Evolutionary conservation across 2,329 filamentous ascomycete species (phyloP).

Genomic region (Curvularia hawaiiensis): DNA sequence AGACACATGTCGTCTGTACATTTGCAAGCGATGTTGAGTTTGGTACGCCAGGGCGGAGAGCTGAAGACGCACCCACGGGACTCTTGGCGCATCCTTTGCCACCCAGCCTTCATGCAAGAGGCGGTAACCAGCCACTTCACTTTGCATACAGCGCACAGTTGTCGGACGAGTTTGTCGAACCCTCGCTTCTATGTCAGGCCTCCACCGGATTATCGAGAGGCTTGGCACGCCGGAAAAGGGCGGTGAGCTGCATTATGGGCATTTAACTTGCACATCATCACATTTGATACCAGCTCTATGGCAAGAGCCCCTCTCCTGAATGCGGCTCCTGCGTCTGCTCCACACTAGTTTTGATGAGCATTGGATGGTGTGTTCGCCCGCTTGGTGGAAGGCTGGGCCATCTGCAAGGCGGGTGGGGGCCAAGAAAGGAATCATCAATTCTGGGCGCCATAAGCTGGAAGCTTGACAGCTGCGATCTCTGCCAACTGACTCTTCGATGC

Average conservation of each 20-base stretch:
- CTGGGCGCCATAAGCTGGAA: conserved; percentile 11
- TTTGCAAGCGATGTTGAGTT: not conserved
- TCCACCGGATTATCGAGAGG: not conserved
- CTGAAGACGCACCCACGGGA: not conserved
- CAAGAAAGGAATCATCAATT: conserved; percentile 3
- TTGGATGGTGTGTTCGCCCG: conserved; percentile 20
- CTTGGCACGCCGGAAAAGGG: conserved; percentile 25
- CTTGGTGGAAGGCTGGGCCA: conserved; percentile 26
- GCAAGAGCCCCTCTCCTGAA: conserved; percentile 10
- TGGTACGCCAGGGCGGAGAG: not conserved
- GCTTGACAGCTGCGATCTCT: not conserved
- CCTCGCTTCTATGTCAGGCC: not conserved
- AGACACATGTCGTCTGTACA: too few species aligned
- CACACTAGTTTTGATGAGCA: conserved; percentile 23
- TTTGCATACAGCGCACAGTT: not conserved
- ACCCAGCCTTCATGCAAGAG: not conserved
- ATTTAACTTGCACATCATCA: conserved; percentile 8
- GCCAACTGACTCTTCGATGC: not conserved
- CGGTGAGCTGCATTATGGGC: conserved; percentile 23
- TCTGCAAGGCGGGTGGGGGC: conserved; percentile 27
- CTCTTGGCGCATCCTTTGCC: not conserved
- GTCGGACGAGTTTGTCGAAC: not conserved
- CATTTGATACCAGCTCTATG: conserved; percentile 4
- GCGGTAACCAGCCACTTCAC: not conserved
- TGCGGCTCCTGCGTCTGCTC: conserved; percentile 9